Conservation (phyloP, 1,139 yeast species). For the Candida gigantensis region DNA sequence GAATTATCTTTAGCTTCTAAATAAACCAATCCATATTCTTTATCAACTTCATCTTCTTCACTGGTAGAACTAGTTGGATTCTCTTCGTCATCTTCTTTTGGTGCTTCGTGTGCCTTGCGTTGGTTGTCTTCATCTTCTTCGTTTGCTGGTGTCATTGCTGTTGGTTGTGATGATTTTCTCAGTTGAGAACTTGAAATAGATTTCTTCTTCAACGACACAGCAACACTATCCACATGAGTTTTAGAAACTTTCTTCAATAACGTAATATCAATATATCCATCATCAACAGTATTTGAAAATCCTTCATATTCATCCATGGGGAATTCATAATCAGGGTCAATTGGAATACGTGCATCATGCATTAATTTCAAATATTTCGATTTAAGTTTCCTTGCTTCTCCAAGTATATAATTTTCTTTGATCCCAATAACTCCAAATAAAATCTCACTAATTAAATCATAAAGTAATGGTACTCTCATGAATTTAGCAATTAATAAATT, state of each 20-base stretch:
- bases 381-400: conserved; percentile 40
- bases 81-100: conserved; percentile 3
- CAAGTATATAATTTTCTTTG: conserved; percentile 55
- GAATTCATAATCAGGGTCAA: conserved; percentile 29
- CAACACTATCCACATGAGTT: conserved; percentile 23
- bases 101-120: neutral
- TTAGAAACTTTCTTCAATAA: conserved; percentile 50
- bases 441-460: conserved; percentile 67
- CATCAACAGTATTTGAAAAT: conserved; percentile 65
- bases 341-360: conserved; percentile 24
- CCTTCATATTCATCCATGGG: conserved; percentile 69
- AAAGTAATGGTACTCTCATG: conserved; percentile 66
- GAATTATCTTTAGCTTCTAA: conserved; percentile 25
- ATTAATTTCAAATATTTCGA: conserved; percentile 28
- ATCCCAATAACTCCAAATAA: conserved; percentile 68
- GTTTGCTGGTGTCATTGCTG: neutral
- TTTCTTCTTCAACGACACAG: conserved; percentile 18
- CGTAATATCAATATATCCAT: conserved; percentile 61
- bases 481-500: conserved; percentile 61
- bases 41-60: conserved; percentile 22
- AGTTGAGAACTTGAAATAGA: conserved; percentile 12
- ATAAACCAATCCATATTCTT: conserved; percentile 28
- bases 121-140: conserved; percentile 4
- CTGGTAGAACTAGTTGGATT: conserved; percentile 20
- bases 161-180: neutral